Evolutionary conservation across 306 rosid species (phyloP).

Genomic region (Glycine latifolia): DNA sequence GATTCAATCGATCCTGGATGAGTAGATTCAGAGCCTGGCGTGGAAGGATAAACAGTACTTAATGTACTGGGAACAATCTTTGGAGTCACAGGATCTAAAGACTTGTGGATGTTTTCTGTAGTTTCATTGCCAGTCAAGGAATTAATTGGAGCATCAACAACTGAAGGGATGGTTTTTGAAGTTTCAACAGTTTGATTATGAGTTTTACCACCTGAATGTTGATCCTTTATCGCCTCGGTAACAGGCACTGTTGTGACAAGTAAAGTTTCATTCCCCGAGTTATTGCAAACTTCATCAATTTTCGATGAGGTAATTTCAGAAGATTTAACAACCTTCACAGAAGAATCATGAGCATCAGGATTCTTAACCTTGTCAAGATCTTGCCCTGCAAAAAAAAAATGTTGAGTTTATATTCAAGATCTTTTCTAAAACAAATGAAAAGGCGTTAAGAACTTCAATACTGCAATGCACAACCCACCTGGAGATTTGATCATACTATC

Average conservation of each 20-base stretch:
- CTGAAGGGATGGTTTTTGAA: constrained; percentile 46
- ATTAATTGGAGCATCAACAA: constrained; percentile 53
- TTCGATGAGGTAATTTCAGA: constrained; percentile 49
- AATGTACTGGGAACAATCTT: constrained; percentile 53
- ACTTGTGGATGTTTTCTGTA: constrained; percentile 44
- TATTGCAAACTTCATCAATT: constrained; percentile 44
- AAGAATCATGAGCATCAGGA: constrained; percentile 47
- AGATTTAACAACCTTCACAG: constrained; percentile 50
- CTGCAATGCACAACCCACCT: constrained; percentile 53
- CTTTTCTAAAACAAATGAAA: constrained; percentile 21
- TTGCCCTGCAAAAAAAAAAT: constrained; percentile 60
- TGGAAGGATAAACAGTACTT: constrained; percentile 49
- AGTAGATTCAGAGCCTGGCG: constrained; percentile 55
- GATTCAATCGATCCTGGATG: constrained; percentile 61
- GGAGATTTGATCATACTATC: constrained; percentile 48
- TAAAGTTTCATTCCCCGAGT: constrained; percentile 47
- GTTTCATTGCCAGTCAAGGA: constrained; percentile 50
- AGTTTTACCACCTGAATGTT: constrained; percentile 47
- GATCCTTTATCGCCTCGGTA: constrained; percentile 54
- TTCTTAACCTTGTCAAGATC: constrained; percentile 56
- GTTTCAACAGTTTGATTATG: constrained; percentile 54
- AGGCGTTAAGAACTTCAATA: constrained; percentile 11
- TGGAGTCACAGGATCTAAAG: constrained; percentile 49
- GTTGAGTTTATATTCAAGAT: constrained; percentile 29
- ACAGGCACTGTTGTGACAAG: constrained; percentile 46